A percentile compares a stretch with the other conserved stretches of the same genome.
Evolutionary conservation across 495 filamentous ascomycete species (phyloP).

Genomic region (Daldinia childiae): DNA sequence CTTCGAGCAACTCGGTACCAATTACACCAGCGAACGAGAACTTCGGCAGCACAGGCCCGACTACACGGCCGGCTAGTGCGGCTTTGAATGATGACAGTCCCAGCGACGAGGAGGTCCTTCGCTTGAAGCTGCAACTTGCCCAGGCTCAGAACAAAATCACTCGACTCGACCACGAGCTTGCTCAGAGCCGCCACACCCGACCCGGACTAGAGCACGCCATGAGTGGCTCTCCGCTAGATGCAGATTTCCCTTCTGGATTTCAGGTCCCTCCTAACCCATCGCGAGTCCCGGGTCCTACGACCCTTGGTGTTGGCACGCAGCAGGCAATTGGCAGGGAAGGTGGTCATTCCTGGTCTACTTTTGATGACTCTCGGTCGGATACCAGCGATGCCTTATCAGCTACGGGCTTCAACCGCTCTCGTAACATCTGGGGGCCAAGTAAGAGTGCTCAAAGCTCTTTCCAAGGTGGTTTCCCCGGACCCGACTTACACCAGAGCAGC

Average conservation of each 20-base stretch:
- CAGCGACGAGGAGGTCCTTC: conserved; percentile 56
- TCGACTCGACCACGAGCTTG: conserved; percentile 83
- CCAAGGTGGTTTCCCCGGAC: conserved; percentile 49
- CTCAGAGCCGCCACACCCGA: conserved; percentile 73
- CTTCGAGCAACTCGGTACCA: conserved; percentile 62
- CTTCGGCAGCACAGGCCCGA: conserved; percentile 56
- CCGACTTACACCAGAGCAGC: conserved; percentile 47
- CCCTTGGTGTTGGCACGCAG: conserved; percentile 63
- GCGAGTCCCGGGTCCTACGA: conserved; percentile 45
- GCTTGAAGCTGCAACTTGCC: conserved; percentile 76
- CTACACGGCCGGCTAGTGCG: conserved; percentile 57
- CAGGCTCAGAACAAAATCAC: conserved; percentile 82
- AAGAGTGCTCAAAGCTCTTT: conserved; percentile 48
- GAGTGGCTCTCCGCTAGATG: conserved; percentile 48
- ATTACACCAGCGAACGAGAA: conserved; percentile 67
- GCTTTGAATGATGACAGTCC: conserved; percentile 45
- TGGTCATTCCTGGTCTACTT: conserved; percentile 68
- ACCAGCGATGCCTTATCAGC: conserved; percentile 70
- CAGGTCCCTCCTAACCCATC: conserved; percentile 34
- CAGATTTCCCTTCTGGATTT: conserved; percentile 40
- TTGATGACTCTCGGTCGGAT: conserved; percentile 74
- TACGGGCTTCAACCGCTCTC: conserved; percentile 66
- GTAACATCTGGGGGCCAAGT: conserved; percentile 69
- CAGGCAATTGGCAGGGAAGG: conserved; percentile 58
- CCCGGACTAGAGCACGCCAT: conserved; percentile 35